Evolutionary conservation across 2,329 filamentous ascomycete species (phyloP).

Genomic region (Hysterium pulicare): DNA sequence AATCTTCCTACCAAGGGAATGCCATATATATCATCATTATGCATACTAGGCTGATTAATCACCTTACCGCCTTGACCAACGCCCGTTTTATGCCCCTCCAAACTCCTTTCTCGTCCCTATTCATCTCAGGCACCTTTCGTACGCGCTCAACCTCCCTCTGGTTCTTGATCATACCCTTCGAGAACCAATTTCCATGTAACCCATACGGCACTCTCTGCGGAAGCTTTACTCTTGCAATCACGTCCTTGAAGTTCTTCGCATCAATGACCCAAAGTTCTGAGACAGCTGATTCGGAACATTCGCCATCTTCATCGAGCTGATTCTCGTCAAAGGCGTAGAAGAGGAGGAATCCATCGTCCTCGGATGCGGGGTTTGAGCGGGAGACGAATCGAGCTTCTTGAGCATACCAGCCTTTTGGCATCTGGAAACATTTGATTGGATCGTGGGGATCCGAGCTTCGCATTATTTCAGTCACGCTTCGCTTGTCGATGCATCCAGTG

Average conservation of each 20-base stretch:
- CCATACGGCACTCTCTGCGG: constrained; percentile 69
- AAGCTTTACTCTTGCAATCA: constrained; percentile 57
- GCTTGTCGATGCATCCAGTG: constrained; percentile 60
- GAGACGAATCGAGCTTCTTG: constrained; percentile 67
- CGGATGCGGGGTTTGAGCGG: constrained; percentile 32
- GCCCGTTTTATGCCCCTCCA: neutral
- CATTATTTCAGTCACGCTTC: constrained; percentile 54
- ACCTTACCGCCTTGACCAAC: neutral
- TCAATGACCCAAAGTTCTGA: constrained; percentile 69
- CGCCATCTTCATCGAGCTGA: constrained; percentile 54
- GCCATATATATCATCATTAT: too few species aligned
- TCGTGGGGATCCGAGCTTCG: constrained; percentile 26
- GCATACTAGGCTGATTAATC: neutral
- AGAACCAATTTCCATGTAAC: constrained; percentile 48
- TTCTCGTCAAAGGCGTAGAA: constrained; percentile 69
- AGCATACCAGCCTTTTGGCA: constrained; percentile 60
- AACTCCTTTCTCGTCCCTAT: neutral
- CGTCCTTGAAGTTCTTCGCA: constrained; percentile 58
- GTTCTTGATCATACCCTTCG: constrained; percentile 27
- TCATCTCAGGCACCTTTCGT: constrained; percentile 12
- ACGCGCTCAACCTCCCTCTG: constrained; percentile 26
- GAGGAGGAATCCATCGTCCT: constrained; percentile 66
- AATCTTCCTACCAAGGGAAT: too few species aligned
- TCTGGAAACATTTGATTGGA: constrained; percentile 58
- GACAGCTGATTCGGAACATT: constrained; percentile 38